A percentile compares a stretch with the other conserved stretches of the same genome.
Evolutionary conservation across 768 basidiomycete species (phyloP).

Genomic region (Albatrellus ellisii): DNA sequence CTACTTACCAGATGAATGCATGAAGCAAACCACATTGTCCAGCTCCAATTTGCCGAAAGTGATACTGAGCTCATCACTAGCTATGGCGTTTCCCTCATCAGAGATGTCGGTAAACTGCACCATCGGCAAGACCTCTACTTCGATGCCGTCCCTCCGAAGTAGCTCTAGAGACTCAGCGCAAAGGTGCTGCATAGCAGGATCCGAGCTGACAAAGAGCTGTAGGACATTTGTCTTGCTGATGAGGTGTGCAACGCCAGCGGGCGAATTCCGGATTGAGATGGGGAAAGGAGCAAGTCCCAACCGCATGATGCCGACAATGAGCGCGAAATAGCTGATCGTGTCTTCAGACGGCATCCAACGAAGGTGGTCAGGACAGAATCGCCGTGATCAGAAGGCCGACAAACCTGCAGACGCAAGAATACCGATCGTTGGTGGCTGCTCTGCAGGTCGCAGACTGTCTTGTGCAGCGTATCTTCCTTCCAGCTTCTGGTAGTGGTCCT

Average conservation of each 20-base stretch:
- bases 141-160: constrained; percentile 6
- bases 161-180: constrained; percentile 13
- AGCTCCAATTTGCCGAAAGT: too few relatives aligned
- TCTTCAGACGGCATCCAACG: too few relatives aligned
- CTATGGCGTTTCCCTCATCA: neutral
- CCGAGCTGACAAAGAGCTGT: constrained; percentile 20
- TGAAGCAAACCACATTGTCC: too few relatives aligned
- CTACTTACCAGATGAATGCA: too few relatives aligned
- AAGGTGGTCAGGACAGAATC: neutral
- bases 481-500: constrained; percentile 4
- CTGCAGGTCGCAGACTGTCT: neutral
- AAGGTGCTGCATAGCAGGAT: constrained; percentile 16
- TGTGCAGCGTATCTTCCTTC: constrained; percentile 3
- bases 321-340: constrained; percentile 13
- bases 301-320: constrained; percentile 16
- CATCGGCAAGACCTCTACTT: constrained; percentile 1
- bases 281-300: constrained; percentile 16
- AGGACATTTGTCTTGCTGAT: constrained; percentile 13
- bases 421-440: constrained; percentile 15
- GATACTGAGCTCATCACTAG: neutral
- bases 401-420: constrained; percentile 18
- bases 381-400: neutral
- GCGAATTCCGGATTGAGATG: constrained; percentile 17
- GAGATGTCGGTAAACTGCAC: constrained; percentile 16
- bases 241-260: constrained; percentile 19